Conservation (phyloP, 1,284 basidiomycete species). For the Cystobasidium sp. region DNA sequence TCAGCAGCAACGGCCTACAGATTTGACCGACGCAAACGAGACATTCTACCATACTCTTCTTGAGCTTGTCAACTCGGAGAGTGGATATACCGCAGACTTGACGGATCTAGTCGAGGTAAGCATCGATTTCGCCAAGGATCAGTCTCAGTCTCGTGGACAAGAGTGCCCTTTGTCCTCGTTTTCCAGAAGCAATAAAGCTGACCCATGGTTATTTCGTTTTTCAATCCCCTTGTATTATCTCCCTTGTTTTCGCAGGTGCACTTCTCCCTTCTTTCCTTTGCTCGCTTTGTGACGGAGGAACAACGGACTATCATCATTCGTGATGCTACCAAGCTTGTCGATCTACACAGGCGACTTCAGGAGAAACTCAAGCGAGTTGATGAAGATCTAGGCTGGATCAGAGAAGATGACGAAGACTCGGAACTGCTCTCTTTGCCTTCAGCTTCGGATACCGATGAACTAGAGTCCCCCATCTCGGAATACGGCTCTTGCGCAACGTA, state of each 20-base stretch:
- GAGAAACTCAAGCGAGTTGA: constrained; percentile 64
- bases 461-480: background rate
- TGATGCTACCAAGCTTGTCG: constrained; percentile 74
- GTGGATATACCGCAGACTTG: constrained; percentile 76
- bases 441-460: background rate
- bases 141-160: too few species aligned
- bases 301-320: constrained; percentile 63
- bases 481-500: background rate
- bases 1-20: background rate
- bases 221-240: background rate
- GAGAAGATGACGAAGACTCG: constrained; percentile 26
- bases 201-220: constrained; percentile 52
- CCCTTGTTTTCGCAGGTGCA: constrained; percentile 55
- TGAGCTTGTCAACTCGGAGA: constrained; percentile 82
- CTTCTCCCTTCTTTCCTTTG: constrained; percentile 59
- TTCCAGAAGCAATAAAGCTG: background rate
- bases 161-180: too few species aligned
- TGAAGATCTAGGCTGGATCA: constrained; percentile 62
- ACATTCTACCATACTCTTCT: constrained; percentile 67
- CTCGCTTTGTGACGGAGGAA: constrained; percentile 56
- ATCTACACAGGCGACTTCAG: constrained; percentile 70
- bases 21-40: constrained; percentile 23
- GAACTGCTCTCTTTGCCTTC: background rate
- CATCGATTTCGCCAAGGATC: constrained; percentile 28
- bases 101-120: constrained; percentile 73